Evolutionary conservation across 768 basidiomycete species (phyloP), one percentile per base, ranked within the genome.

Genomic region (Mycena capillaripes): DNA sequence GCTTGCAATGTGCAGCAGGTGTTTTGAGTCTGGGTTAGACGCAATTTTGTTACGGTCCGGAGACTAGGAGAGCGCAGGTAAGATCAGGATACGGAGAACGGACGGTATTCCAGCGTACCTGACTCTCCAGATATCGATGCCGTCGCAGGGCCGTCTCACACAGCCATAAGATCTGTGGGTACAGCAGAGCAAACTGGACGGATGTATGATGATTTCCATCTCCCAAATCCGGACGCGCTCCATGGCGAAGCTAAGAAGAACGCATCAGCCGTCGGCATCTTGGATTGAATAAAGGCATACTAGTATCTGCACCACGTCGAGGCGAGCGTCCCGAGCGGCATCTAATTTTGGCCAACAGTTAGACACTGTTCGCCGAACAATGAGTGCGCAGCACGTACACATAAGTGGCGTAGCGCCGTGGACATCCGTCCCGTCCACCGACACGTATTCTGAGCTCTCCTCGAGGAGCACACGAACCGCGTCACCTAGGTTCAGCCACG

Each of bases 371-470:
- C 66, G 64, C 56, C 21, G 64, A 60, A 71, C 57, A 70, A 74
- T 44, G 48, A 72, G 64, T 53, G 42, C 53, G 60, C 44, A 71
- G 63, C 32, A 85, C 91, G 83, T 85, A 95, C 94, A 95, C 94
- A 95, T 95, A 70, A 95, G 84, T 8, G 94, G 90, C 30, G 94
- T 95, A 27, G 92, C 93, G 9, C 93, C 92, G 76, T 92, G 89
- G 27, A 88, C 82, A 77, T 95, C 94, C 84, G 90, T 88, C 36
- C 90, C 92, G 74, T 95, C 91, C 4, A 94, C 93, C 9, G 91
- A 87, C 27, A 95, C 89, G 27, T 88, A 79, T 50, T 90, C 91
- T 3, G 84, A 80, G 75, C 91, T 91, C 32, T 84, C 87, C 55
- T 93, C 89, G 29, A 95, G 86, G n/a, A 95, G 82, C 48, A 90